Conservation (phyloP, 73 alveolate genomes). For the Breviolum minutum region DNA sequence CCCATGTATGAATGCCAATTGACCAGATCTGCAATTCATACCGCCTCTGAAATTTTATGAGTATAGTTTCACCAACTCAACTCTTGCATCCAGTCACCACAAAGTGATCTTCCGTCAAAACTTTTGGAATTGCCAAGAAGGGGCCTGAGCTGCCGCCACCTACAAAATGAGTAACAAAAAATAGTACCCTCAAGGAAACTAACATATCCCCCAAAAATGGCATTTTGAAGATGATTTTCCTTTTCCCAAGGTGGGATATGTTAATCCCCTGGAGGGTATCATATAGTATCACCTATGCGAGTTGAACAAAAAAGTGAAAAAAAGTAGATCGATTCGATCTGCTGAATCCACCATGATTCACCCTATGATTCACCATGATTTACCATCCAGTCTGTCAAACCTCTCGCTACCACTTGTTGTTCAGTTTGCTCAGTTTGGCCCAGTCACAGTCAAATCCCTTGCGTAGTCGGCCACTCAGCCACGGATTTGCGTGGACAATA, state of each 20-base stretch:
- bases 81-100: conserved; percentile 9
- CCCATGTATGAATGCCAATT: too few species aligned
- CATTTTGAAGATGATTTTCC: too few species aligned
- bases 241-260: background rate
- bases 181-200: too few species aligned
- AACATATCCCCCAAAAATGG: too few species aligned
- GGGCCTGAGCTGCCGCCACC: conserved; percentile 15
- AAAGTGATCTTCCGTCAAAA: conserved; percentile 8
- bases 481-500: conserved; percentile 59
- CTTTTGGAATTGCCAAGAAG: conserved; percentile 46
- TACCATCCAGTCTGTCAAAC: too few species aligned
- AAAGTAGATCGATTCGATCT: background rate
- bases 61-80: background rate
- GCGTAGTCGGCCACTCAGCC: conserved; percentile 79
- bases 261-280: background rate
- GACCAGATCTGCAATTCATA: too few species aligned
- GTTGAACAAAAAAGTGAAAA: too few species aligned
- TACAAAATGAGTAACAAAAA: too few species aligned
- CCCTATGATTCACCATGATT: background rate
- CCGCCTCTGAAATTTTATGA: too few species aligned
- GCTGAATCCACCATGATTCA: background rate
- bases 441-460: conserved; percentile 25
- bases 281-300: too few species aligned
- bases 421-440: too few species aligned
- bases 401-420: too few species aligned